These are phyloP conservation scores for Marvania coccoides DNA, from an alignment of 139 green algal genomes.

Conservation along the genomic window DNA sequence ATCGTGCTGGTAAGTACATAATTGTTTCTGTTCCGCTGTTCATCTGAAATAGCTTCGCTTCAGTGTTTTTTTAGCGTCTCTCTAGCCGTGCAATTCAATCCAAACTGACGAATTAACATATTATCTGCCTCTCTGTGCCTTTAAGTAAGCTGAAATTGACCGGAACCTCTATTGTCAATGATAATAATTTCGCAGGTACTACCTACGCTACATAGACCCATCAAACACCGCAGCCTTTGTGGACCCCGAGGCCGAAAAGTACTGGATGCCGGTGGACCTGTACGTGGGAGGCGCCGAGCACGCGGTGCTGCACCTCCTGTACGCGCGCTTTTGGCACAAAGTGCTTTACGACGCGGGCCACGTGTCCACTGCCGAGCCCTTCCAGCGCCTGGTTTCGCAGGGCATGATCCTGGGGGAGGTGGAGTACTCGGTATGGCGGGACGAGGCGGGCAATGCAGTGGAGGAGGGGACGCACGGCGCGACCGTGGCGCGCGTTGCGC, in stretches of 20 bases:
- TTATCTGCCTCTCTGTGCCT: too few relatives aligned
- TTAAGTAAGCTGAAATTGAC: too few relatives aligned
- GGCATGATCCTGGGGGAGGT: constrained; percentile 98
- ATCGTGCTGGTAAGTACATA: constrained; percentile 65
- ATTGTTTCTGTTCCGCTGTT: too few relatives aligned
- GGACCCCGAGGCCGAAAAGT: constrained; percentile 79
- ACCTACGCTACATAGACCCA: constrained; percentile 94
- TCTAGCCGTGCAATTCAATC: too few relatives aligned
- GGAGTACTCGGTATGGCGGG: constrained; percentile 66
- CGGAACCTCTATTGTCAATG: too few relatives aligned
- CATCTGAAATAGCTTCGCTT: too few relatives aligned
- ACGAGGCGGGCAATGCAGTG: background rate
- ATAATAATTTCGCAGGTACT: constrained; percentile 99
- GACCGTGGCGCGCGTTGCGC: background rate
- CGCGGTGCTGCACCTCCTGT: constrained; percentile 97
- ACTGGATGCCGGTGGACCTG: constrained; percentile 98
- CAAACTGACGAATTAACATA: too few relatives aligned
- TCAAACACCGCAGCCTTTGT: constrained; percentile 61
- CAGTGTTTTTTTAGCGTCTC: too few relatives aligned
- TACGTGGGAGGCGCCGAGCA: constrained; percentile 99
- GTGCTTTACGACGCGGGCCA: constrained; percentile 93
- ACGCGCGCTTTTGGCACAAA: constrained; percentile 98
- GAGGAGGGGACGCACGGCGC: constrained; percentile 18
- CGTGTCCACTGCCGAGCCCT: constrained; percentile 90
- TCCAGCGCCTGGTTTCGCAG: constrained; percentile 86